Percentiles rank a stretch among this genome's conserved stretches.
These are phyloP conservation scores for Canavalia gladiata DNA, from an alignment of 306 rosid species.

Conservation along the genomic window DNA sequence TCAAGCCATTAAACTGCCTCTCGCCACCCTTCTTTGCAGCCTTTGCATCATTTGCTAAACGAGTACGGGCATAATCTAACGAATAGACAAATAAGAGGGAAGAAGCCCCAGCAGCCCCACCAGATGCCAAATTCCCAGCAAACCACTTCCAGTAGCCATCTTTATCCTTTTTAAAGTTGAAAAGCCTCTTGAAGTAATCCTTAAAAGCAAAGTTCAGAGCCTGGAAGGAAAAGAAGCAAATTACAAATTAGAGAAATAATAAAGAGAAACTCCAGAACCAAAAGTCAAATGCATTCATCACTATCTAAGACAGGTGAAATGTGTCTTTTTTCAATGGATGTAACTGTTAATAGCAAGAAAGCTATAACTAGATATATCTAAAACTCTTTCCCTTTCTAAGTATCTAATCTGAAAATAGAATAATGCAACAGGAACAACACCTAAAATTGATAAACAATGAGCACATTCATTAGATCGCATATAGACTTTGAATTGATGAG, in stretches of 20 bases:
- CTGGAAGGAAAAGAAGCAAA: constrained; percentile 53
- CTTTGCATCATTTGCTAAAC: constrained; percentile 85
- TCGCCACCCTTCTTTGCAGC: constrained; percentile 88
- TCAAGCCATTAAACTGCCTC: constrained; percentile 88
- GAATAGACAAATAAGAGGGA: constrained; percentile 85
- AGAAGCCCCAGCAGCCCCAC: constrained; percentile 93
- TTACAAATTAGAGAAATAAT: neutral
- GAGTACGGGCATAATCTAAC: constrained; percentile 84
- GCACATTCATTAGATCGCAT: neutral
- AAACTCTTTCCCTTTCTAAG: constrained; percentile 14
- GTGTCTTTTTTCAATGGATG: neutral
- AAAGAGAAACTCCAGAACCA: constrained; percentile 3
- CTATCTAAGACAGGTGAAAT: neutral
- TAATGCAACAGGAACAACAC: neutral
- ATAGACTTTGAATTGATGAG: neutral
- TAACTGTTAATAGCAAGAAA: neutral
- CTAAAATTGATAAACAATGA: neutral
- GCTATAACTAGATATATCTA: neutral
- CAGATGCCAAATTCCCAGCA: constrained; percentile 93
- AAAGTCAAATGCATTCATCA: neutral
- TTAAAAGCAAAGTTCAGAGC: constrained; percentile 91
- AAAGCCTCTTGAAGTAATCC: constrained; percentile 92
- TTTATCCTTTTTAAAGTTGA: constrained; percentile 84
- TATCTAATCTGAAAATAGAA: neutral
- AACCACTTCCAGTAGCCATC: constrained; percentile 98